Base-by-base conservation (phyloP, 257 asterid species). In the Datura wrightii region DNA sequence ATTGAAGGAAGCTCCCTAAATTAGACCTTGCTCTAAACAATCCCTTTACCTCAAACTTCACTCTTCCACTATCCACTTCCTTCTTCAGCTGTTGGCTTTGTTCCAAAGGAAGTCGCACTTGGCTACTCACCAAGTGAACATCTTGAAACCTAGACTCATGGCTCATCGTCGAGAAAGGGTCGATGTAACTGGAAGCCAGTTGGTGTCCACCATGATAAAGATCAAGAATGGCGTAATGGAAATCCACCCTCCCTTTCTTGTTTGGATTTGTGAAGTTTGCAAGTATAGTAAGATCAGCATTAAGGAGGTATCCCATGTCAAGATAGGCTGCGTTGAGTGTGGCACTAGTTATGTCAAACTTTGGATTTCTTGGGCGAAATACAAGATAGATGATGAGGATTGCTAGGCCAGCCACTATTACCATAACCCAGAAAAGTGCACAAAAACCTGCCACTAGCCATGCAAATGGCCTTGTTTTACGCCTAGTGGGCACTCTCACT, bases 191-290 rank as follows among this genome's bases (percentile, higher is more conserved):
- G 0, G 97, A 92, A 11, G 98, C 96, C 14, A 96, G 83, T 80
- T 88, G 82, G 87, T 62, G 85, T 5, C 79, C 76, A 15, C 87
- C 89, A 50, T 86, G 89, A 88, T 93, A 95, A 13, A 96, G 95
- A 76, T 93, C 94, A 79, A 96, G 71, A 55, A 90, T 87, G 7
- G 89, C 92, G 44, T 88, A 93, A 80, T 85, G 90, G 90, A 93
- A 96, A 56, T 94, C 98, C 60, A 94, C 92, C 9, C 86, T 88
- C 82, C 93, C 94, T 81, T 94, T 96, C 63, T 88, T 93, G 92
- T 94, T 96, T 19, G 98, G 98, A 19, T 96, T 96, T 78, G 93
- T 92, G 93, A 96, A 96, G 93, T 96, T 96, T 46, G 92, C 95
- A 0, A 96, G 94, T 39, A 96, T 13, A 13, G 94, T 93, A 80